Conservation (phyloP, 768 basidiomycete genomes). For the Kwoniella heveanensis region DNA sequence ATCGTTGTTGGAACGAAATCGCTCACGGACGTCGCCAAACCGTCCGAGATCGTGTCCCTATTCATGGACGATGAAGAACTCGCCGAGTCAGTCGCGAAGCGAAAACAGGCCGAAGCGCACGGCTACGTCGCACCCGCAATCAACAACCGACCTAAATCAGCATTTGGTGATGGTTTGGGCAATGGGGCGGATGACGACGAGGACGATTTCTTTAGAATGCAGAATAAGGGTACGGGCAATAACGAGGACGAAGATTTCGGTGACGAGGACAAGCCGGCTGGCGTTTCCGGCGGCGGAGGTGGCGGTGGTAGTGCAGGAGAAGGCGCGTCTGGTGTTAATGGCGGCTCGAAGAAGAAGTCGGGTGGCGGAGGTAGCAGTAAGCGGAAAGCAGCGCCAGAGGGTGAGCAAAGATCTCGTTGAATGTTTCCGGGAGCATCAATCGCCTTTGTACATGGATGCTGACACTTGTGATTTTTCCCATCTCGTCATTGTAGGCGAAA, state of each 20-base stretch:
- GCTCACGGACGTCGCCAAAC: slow-evolving; percentile 87
- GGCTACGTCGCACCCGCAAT: slow-evolving; percentile 44
- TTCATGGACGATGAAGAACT: slow-evolving; percentile 89
- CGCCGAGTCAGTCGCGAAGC: slow-evolving; percentile 58
- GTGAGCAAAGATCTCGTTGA: slow-evolving; percentile 26
- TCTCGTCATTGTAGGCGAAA: too few relatives aligned
- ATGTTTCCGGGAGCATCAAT: too few relatives aligned
- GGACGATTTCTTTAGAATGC: slow-evolving; percentile 52
- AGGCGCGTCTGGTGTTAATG: neutral
- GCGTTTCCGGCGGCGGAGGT: slow-evolving; percentile 12
- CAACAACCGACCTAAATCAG: slow-evolving; percentile 30
- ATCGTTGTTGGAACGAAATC: slow-evolving; percentile 98
- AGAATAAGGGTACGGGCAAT: slow-evolving; percentile 32
- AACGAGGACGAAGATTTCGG: slow-evolving; percentile 54
- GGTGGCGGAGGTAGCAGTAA: slow-evolving; percentile 17
- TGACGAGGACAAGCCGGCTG: slow-evolving; percentile 5
- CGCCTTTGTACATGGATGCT: too few relatives aligned
- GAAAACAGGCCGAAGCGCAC: slow-evolving; percentile 53
- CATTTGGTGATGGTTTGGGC: slow-evolving; percentile 38
- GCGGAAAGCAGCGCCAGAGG: slow-evolving; percentile 36
- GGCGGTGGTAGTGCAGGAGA: slow-evolving; percentile 9
- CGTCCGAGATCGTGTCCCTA: slow-evolving; percentile 93
- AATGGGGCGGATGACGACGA: slow-evolving; percentile 42
- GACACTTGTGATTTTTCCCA: neutral
- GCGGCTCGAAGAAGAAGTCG: slow-evolving; percentile 24